phyloP scores from a whole-genome alignment of 1,284 basidiomycete genomes.

The Anthracocystis walkeri region DNA sequence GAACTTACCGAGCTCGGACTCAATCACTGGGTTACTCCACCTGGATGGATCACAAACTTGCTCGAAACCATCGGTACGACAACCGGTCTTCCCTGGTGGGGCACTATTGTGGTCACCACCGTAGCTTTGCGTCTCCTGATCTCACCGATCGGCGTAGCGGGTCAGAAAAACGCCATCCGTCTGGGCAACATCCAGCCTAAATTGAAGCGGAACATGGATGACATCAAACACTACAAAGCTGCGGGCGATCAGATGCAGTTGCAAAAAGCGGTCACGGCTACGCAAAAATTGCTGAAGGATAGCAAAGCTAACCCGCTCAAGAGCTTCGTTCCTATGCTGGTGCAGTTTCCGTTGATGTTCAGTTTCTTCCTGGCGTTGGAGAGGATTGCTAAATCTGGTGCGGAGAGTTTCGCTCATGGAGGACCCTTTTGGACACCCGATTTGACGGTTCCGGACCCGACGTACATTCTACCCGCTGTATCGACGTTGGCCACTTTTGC shows the following conservation, averaged over 20 bases:
- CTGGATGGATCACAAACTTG: slow-evolving; percentile 75
- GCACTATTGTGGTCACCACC: slow-evolving; percentile 78
- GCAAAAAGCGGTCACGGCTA: slow-evolving; percentile 74
- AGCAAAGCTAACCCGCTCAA: slow-evolving; percentile 78
- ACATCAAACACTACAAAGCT: slow-evolving; percentile 72
- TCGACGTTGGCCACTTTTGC: slow-evolving; percentile 77
- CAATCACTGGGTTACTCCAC: slow-evolving; percentile 72
- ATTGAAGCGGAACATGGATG: slow-evolving; percentile 74
- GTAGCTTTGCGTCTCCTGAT: slow-evolving; percentile 78
- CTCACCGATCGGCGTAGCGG: slow-evolving; percentile 78
- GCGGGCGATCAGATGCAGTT: slow-evolving; percentile 74
- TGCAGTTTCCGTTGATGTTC: slow-evolving; percentile 83
- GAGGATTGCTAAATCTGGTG: slow-evolving; percentile 78
- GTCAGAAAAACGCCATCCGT: slow-evolving; percentile 78
- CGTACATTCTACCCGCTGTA: slow-evolving; percentile 79
- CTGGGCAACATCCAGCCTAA: slow-evolving; percentile 78
- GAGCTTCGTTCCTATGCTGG: slow-evolving; percentile 75
- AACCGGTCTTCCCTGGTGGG: slow-evolving; percentile 73
- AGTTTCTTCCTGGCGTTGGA: slow-evolving; percentile 87
- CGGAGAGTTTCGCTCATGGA: slow-evolving; percentile 81
- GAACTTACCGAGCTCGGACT: slow-evolving; percentile 84
- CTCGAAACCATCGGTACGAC: slow-evolving; percentile 81
- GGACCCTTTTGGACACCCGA: slow-evolving; percentile 83
- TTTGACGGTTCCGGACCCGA: slow-evolving; percentile 82
- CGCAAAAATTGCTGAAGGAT: slow-evolving; percentile 77